Evolutionary conservation across 768 basidiomycete species (phyloP), one percentile per base, ranked within the genome.

Genomic region (Hortiboletus campestris): DNA sequence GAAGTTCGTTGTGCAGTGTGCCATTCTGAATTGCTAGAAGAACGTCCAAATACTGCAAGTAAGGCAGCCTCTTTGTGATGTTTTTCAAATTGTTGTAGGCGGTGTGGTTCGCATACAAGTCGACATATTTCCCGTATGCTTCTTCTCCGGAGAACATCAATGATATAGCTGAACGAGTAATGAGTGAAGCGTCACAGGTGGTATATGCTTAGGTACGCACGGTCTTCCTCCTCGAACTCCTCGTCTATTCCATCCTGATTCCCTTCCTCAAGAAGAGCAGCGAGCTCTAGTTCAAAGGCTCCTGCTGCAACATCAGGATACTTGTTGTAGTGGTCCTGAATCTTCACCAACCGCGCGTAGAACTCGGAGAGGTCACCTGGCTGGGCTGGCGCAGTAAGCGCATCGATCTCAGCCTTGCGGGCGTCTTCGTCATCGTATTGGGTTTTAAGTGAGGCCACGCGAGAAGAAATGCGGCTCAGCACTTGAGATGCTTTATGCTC

Each of bases 91-190:
- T 99, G 76, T 84, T 86, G 75, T 91, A 98, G 46, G 89, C 78
- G 46, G 88, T 83, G 64, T 98, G 97, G 56, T 91, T 86, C 47
- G 85, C 78, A 70, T 98, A 91, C 54, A 99, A 71, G 72, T 99
- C 97, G 57, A 98, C 82, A 69, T 96, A 98, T 73, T 91, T 91
- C 49, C 97, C 97, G 63, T 95, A 92, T 9, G 82, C 82, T 69
- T 99, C 97, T 76, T 98, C 96, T 34, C 97, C 97, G 13, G 95
- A 96, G 75, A 99, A 99, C 63, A 96, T 72, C 47, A 91, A 73
- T 35, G 89, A 86, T 52, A 93, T 78, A 50, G 89, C 91, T 93
- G 58, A 35, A 55, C 51, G 40, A 56, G 41, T 20, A 53, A 44
- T 60, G 22, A 46, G 53, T 60, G 54, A 44, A 54, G n/a, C 34